Conservation (phyloP, 352 stramenopile species). For the Globisporangium polare region DNA sequence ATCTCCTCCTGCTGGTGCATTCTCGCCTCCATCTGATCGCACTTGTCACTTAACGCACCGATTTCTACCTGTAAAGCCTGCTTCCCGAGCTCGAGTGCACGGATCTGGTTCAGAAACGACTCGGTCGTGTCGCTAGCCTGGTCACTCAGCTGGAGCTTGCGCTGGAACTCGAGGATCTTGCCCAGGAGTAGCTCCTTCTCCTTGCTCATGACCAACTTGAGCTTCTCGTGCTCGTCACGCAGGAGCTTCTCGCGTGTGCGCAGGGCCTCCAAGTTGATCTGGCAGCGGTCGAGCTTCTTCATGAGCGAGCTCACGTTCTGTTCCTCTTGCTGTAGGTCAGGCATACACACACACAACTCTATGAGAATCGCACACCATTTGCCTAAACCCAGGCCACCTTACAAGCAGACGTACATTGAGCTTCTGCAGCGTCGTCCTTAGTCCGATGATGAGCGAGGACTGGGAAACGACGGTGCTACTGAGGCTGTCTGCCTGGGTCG, state of each 20-base stretch:
- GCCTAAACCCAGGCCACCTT: not conserved
- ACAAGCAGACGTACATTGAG: slow-evolving; percentile 29
- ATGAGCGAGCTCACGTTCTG: slow-evolving; percentile 35
- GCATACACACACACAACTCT: slow-evolving; percentile 4
- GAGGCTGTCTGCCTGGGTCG: slow-evolving; percentile 31
- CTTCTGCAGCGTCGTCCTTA: slow-evolving; percentile 49
- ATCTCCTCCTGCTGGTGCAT: slow-evolving; percentile 45
- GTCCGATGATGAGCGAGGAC: slow-evolving; percentile 49
- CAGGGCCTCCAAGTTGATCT: slow-evolving; percentile 46
- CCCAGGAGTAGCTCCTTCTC: slow-evolving; percentile 53
- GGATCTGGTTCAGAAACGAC: slow-evolving; percentile 30
- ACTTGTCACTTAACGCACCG: slow-evolving; percentile 7
- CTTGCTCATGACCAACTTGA: slow-evolving; percentile 32
- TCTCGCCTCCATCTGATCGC: slow-evolving; percentile 15
- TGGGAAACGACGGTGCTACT: slow-evolving; percentile 55
- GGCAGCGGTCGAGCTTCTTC: slow-evolving; percentile 42
- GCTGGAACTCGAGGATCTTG: slow-evolving; percentile 59
- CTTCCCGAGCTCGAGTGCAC: slow-evolving; percentile 30
- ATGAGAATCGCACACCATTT: not conserved
- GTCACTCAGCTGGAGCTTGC: slow-evolving; percentile 35
- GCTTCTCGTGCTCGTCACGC: slow-evolving; percentile 44
- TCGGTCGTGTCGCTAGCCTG: slow-evolving; percentile 24
- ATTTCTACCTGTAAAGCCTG: slow-evolving; percentile 14
- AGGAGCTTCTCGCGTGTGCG: slow-evolving; percentile 48
- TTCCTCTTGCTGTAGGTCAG: slow-evolving; percentile 35